These are phyloP conservation scores for Hypoxylon rickii DNA, from an alignment of 495 filamentous ascomycete species.

Conservation along the genomic window DNA sequence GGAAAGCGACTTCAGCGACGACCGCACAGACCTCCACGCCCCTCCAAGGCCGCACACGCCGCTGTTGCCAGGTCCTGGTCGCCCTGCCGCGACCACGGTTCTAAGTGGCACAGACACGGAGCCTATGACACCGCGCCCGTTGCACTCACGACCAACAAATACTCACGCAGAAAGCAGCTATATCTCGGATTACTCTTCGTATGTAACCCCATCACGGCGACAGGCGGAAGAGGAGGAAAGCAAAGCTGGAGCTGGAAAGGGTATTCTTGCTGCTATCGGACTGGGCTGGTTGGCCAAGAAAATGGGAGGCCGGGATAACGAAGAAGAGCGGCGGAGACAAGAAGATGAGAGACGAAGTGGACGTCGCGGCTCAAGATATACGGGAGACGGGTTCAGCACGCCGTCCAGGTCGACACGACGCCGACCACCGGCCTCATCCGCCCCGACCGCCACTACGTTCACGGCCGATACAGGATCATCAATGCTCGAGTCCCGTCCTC, in stretches of 20 bases:
- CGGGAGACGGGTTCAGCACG: conserved; percentile 64
- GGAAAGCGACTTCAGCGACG: conserved; percentile 55
- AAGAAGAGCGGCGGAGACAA: conserved; percentile 65
- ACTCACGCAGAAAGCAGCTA: conserved; percentile 46
- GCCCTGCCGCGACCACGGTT: conserved; percentile 44
- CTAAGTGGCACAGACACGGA: conserved; percentile 44
- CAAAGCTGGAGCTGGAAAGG: conserved; percentile 59
- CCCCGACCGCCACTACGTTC: conserved; percentile 41
- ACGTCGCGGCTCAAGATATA: conserved; percentile 49
- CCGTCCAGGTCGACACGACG: conserved; percentile 55
- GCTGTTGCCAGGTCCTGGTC: conserved; percentile 46
- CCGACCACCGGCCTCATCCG: conserved; percentile 39
- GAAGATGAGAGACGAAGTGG: conserved; percentile 54
- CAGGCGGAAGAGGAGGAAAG: conserved; percentile 44
- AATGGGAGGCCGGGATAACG: conserved; percentile 61
- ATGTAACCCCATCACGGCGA: conserved; percentile 53
- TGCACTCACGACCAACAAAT: conserved; percentile 39
- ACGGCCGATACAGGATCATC: conserved; percentile 50
- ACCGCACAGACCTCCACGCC: conserved; percentile 44
- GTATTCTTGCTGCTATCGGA: conserved; percentile 68
- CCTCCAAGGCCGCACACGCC: conserved; percentile 41
- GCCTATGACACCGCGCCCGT: conserved; percentile 48
- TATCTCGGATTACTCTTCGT: conserved; percentile 57
- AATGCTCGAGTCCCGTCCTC: conserved; percentile 45
- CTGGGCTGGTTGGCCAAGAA: conserved; percentile 66